These are phyloP conservation scores for Strigomonas oncopelti DNA, from an alignment of 208 protist genomes.

Conservation along the genomic window DNA sequence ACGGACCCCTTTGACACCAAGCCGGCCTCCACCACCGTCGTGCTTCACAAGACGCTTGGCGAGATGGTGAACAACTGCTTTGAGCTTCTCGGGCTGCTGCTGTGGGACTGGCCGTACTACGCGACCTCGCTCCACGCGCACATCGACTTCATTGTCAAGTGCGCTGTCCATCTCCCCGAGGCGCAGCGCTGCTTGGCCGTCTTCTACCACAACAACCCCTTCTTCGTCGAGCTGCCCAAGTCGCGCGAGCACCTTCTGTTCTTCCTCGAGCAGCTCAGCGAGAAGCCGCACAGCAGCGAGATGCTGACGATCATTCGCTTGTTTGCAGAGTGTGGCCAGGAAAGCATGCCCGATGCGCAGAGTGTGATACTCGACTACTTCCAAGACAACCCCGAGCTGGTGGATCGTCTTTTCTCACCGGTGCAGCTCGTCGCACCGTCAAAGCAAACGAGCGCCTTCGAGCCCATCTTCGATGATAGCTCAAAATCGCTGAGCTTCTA, in stretches of 20 bases:
- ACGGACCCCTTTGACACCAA: too few relatives aligned
- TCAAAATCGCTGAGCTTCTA: constrained; percentile 1
- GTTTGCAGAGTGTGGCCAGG: constrained; percentile 32
- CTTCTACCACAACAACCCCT: constrained; percentile 36
- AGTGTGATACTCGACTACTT: constrained; percentile 30
- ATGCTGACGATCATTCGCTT: constrained; percentile 30
- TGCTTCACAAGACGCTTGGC: too few relatives aligned
- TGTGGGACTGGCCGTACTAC: constrained; percentile 26
- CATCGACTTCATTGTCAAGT: constrained; percentile 41
- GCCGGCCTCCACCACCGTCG: too few relatives aligned
- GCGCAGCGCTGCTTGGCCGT: constrained; percentile 31
- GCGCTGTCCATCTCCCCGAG: constrained; percentile 22
- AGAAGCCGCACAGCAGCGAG: constrained; percentile 19
- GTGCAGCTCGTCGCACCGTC: too few relatives aligned
- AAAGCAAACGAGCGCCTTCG: too few relatives aligned
- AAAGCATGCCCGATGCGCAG: constrained; percentile 48
- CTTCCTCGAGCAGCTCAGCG: constrained; percentile 30
- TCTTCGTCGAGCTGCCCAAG: constrained; percentile 38
- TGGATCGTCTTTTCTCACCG: too few relatives aligned
- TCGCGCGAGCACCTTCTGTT: constrained; percentile 25
- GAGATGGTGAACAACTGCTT: constrained; percentile 42
- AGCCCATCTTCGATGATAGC: constrained; percentile 19
- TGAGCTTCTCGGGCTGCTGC: constrained; percentile 21
- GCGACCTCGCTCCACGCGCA: constrained; percentile 27
- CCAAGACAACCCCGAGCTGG: too few relatives aligned